Evolutionary conservation across 2,329 filamentous ascomycete genomes (phyloP).

Genomic region (Fusarium sp.): DNA sequence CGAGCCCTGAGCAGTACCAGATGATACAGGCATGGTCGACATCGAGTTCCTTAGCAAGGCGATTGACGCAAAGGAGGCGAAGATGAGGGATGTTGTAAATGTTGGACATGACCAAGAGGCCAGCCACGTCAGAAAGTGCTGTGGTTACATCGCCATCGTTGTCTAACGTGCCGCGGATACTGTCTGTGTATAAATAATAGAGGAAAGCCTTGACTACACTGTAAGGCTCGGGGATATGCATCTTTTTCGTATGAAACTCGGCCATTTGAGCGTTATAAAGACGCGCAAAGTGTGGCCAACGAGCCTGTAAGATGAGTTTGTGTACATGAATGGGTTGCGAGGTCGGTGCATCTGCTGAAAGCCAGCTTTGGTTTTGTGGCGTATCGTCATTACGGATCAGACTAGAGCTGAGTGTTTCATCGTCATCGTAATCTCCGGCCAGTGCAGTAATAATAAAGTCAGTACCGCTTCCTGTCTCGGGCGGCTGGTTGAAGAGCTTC

Average conservation of each 20-base stretch:
- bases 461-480: conserved; percentile 85
- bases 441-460: conserved; percentile 94
- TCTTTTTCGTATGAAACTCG: conserved; percentile 95
- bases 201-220: conserved; percentile 93
- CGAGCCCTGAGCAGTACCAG: conserved; percentile 92
- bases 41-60: conserved; percentile 89
- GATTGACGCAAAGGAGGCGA: conserved; percentile 89
- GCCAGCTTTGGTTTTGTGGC: conserved; percentile 65
- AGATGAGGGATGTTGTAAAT: conserved; percentile 97
- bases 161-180: conserved; percentile 71
- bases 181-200: conserved; percentile 97
- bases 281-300: conserved; percentile 96
- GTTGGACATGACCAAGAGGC: conserved; percentile 96
- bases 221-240: conserved; percentile 98
- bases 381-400: conserved; percentile 61
- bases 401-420: conserved; percentile 69
- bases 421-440: conserved; percentile 79
- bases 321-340: conserved; percentile 94
- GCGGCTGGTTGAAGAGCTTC: conserved; percentile 86
- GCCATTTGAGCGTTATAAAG: conserved; percentile 95
- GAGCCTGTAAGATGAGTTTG: conserved; percentile 90
- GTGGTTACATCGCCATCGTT: conserved; percentile 78
- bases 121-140: conserved; percentile 86
- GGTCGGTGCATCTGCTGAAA: conserved; percentile 71
- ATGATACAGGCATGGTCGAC: conserved; percentile 95